Evolutionary conservation across 352 stramenopile genomes (phyloP), one percentile per base, ranked within the genome.

Genomic region (Phytophthora idaei): DNA sequence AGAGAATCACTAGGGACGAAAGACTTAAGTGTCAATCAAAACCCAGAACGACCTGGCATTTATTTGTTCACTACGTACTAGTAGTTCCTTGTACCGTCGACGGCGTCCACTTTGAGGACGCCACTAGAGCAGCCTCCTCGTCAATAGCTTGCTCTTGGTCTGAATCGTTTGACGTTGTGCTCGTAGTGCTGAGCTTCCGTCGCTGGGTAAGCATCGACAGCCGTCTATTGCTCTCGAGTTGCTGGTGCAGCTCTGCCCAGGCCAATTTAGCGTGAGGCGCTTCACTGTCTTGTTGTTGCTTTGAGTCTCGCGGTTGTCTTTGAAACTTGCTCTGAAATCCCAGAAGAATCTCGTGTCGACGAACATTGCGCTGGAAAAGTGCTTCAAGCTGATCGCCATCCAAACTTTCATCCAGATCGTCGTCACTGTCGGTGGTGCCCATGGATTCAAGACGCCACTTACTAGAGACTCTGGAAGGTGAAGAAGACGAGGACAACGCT

Each of bases 331-430:
- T 64, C 32, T 89, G 73, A 39, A 90, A 90, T 1, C 77, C 69
- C 1, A 76, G 29, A 15, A 90, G 76, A 25, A 90, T 90, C 47
- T 89, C 81, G 53, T 90, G 78, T 2, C 79, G 80, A 15, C 77
- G 70, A 5, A 90, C 51, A 50, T 90, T 90, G 3, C 81, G 77
- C 53, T 86, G 79, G 57, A 90, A 90, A 31, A 89, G 77, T 8
- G 71, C 71, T 58, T 88, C 76, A 6, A 89, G 77, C 45, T 83
- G 68, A 25, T 81, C 76, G 0, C 77, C 81, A 8, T 74, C 64
- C 10, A 88, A 41, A 56, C 73, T 89, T 21, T 36, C 59, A 15
- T 77, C 64, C 8, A 74, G 34, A 29, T 80, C 67, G 0, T 81
- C 69, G 31, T 80, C 69, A 3, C 71, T 67, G 6, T 65, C 65